Base-by-base conservation (phyloP, 208 protist species). In the Crithidia mellificae region DNA sequence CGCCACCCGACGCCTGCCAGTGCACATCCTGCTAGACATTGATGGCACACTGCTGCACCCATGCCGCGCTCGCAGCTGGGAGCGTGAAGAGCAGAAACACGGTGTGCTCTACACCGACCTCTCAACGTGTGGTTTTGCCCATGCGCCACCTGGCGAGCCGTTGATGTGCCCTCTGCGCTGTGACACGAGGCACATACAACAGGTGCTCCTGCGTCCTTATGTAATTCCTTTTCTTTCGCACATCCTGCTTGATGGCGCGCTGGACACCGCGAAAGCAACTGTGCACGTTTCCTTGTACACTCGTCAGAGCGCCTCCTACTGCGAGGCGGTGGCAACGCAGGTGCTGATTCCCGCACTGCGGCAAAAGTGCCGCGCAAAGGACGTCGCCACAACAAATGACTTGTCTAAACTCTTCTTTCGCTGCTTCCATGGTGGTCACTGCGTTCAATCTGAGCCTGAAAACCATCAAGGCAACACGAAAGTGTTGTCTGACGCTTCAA, bases 11-110 rank as follows among this genome's bases (percentile, higher is more conserved):
- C 68, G 55, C n/a, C 63, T 80, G 27, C 64, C 70, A 2, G 67
- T 87, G 8, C 72, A 81, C 50, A 7, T 87, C 30, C 38, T 91
- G 50, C 41, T 91, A 7, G 81, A 87, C 72, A 87, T 91, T 63
- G 81, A 87, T 54, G 55, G 74, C 57, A 87, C 85, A 20, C 68
- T 91, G 20, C 63, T 83, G 36, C 50, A 67, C 32, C 43, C 61
- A 12, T 47, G 61, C 32, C 38, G 39, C 25, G 29, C 15, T 17
- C 1, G 11, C 0, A 20, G 15, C 20, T 56, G 51, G 29, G n/a
- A 30, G 15, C 19, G 36, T 11, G 30, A 46, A 2, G 11, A 54
- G 12, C 9, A 20, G 20, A 30, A 5, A 14, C 2, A 14, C n/a
- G 22, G 30, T 14, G 5, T 22, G 17, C 7, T 25, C 52, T 57